A percentile compares a stretch with the other conserved stretches of the same genome.
These are phyloP conservation scores for Cercospora citrullina DNA, from an alignment of 2,329 filamentous ascomycete species.

Conservation along the genomic window DNA sequence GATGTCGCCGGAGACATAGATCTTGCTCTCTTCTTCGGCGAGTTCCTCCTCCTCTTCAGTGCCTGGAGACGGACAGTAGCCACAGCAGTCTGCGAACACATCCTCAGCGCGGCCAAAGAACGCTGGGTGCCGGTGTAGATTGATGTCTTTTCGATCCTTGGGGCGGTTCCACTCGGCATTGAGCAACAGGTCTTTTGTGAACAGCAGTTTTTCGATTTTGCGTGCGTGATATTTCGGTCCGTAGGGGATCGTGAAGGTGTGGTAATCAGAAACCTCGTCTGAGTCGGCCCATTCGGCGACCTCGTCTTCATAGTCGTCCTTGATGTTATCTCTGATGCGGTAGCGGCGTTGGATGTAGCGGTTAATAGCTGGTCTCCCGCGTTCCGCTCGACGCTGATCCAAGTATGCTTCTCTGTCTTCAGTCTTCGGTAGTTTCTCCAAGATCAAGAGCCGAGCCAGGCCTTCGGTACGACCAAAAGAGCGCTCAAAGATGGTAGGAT, in stretches of 20 bases:
- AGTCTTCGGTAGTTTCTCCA: constrained; percentile 73
- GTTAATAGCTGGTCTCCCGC: constrained; percentile 63
- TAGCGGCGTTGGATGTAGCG: constrained; percentile 45
- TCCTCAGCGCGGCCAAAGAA: constrained; percentile 78
- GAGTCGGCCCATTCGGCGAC: constrained; percentile 79
- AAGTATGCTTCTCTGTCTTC: constrained; percentile 69
- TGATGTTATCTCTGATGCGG: constrained; percentile 68
- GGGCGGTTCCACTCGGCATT: constrained; percentile 85
- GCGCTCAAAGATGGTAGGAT: constrained; percentile 84
- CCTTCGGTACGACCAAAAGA: constrained; percentile 75
- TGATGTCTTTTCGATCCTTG: constrained; percentile 67
- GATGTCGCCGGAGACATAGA: constrained; percentile 72
- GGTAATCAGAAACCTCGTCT: constrained; percentile 75
- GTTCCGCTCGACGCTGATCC: constrained; percentile 67
- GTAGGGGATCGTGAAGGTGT: constrained; percentile 66
- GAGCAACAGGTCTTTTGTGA: constrained; percentile 75
- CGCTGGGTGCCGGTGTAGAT: constrained; percentile 79
- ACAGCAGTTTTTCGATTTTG: constrained; percentile 78
- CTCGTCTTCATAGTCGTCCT: constrained; percentile 74
- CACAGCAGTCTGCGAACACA: constrained; percentile 79
- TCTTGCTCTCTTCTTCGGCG: constrained; percentile 69
- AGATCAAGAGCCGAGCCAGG: constrained; percentile 73
- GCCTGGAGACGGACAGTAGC: constrained; percentile 67
- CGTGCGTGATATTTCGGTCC: constrained; percentile 58
- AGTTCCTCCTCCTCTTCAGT: constrained; percentile 72